Evolutionary conservation across 2,329 filamentous ascomycete species (phyloP), one percentile per base, ranked within the genome.

Genomic region (Diaporthe aspalathi): DNA sequence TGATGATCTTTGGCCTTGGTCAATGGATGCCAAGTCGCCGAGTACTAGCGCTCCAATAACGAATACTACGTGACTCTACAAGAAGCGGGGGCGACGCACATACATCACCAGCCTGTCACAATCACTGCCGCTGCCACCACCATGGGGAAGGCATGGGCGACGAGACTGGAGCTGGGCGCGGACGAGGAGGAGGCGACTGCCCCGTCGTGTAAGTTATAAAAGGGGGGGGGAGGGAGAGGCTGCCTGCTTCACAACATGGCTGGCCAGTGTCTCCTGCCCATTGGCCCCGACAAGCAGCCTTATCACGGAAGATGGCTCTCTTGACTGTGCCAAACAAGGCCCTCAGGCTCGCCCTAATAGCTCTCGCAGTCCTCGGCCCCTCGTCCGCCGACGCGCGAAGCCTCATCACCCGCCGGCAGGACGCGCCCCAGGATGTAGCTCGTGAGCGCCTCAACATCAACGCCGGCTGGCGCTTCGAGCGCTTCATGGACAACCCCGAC

Each of bases 401-500:
- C 20, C 17, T 63, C 24, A 47, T 20, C 3, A 49, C 43, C 1
- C 57, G 17, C 27, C 40, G 40, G 14, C 57, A 63, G 27, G 57
- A 63, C 22, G 57, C 27, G 17, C 20, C 57, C 12, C 5, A 27
- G 5, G 27, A 63, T 2, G 27, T 47, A 3, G 43, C 67, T 24
- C 50, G 68, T 66, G 49, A 67, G 29, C 63, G 63, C 16, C 63
- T 67, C 63, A 67, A n/a, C 50, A 67, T 67, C 47, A 67, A 67
- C 16, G 50, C 63, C 2, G 63, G 27, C 12, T 67, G 63, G 63
- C 47, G 50, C 16, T 67, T 67, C 63, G 22, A 52, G 38, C 63
- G 63, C 24, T 67, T 67, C 47, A 38, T 40, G 63, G 27, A 22
- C 14, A 67, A 67, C 12, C 63, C 63, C 8, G 63, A 67, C 47